Base-by-base conservation (phyloP, 2,329 filamentous ascomycete species). In the Ascochyta viciae-villosae region DNA sequence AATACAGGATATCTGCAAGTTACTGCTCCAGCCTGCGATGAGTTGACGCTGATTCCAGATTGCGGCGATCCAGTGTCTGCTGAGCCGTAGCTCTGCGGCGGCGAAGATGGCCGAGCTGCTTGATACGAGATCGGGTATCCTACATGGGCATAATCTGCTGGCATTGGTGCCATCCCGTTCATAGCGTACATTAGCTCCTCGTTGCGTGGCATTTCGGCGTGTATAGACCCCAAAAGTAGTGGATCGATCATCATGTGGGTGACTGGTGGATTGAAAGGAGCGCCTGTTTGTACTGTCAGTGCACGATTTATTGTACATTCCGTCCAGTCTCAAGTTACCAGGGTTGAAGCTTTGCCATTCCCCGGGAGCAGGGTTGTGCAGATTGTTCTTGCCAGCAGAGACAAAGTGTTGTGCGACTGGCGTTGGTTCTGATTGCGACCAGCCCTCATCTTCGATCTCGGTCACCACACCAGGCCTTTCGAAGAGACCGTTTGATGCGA, bases 1-100 rank as follows among this genome's bases (percentile, higher is more conserved):
- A 96, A 78, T 15, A 96, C 92, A 5, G 92, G 92, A 71, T 96
- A 96, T 71, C 90, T 86, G 68, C 48, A 80, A 10, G 65, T 58
- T 12, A 51, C 49, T 24, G 44, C 52, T n/a, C 67, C 72, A 33
- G 66, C 65, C 38, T 74, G 70, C 26, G 72, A 74, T 7, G 73
- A 75, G 26, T 64, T 67, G 10, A 65, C 65, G 54, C 72, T 75
- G 15, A 68, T 65, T 31, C 67, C 72, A 35, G 73, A 75, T 45
- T 74, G 70, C 13, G 73, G 73, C 15, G 73, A 74, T 37, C 70
- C 72, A 13, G 71, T 74, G 33, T 75, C 73, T 27, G 64, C 69
- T 12, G 72, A 75, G 19, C 70, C 66, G 54, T 74, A 74, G 57
- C 72, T 74, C 47, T 68, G 68, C 6, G 61, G 64, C 10, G 72